These are phyloP conservation scores for Russula olivacea DNA, from an alignment of 768 basidiomycete genomes.

Conservation along the genomic window DNA sequence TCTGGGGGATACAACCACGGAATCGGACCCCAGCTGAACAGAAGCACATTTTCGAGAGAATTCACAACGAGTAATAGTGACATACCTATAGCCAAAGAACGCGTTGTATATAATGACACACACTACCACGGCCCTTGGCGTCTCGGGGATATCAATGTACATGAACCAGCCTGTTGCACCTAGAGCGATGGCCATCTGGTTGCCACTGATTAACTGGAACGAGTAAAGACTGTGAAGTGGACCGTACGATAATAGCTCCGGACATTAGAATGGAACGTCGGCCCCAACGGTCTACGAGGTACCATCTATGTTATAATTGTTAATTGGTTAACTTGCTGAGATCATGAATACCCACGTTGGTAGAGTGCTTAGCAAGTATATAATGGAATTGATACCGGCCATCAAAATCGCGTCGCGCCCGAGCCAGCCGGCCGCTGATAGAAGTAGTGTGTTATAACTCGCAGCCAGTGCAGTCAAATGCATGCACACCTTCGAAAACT, in stretches of 20 bases:
- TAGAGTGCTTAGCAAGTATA: conserved; percentile 73
- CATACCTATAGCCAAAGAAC: conserved; percentile 80
- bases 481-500: conserved; percentile 76
- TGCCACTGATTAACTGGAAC: background rate
- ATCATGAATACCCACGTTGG: conserved; percentile 57
- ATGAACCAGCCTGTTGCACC: conserved; percentile 88
- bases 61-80: conserved; percentile 5
- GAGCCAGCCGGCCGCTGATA: conserved; percentile 86
- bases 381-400: conserved; percentile 88
- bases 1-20: conserved; percentile 89
- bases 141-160: conserved; percentile 79
- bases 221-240: background rate
- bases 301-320: conserved; percentile 56
- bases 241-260: conserved; percentile 70
- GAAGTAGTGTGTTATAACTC: conserved; percentile 17
- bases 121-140: conserved; percentile 79
- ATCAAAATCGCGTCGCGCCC: conserved; percentile 91
- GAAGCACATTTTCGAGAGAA: background rate
- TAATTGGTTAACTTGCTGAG: conserved; percentile 18
- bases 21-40: conserved; percentile 71
- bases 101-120: conserved; percentile 93
- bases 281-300: conserved; percentile 88
- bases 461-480: background rate
- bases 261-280: conserved; percentile 80
- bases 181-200: conserved; percentile 76